phyloP scores from a whole-genome alignment of 176 grass and related monocot genomes.

The Oryza glumipatula region DNA sequence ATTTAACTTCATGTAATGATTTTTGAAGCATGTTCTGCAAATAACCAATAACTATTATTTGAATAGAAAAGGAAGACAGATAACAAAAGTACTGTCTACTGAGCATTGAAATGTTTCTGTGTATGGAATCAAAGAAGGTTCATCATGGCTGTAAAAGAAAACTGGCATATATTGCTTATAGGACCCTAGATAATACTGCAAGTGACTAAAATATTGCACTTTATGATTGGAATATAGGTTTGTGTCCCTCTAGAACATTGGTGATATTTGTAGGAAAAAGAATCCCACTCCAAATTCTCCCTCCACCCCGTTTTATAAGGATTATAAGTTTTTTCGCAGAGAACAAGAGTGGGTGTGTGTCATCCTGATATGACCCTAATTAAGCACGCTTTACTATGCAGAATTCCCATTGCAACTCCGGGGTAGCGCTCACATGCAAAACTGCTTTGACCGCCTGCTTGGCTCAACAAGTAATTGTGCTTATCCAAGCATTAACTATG shows the following conservation, averaged over 20 bases:
- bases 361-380: too few species aligned
- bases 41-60: conserved; percentile 14
- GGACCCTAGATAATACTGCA: background rate
- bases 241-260: background rate
- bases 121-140: background rate
- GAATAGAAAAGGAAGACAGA: background rate
- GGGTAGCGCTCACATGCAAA: too few species aligned
- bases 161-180: background rate
- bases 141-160: background rate
- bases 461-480: too few species aligned
- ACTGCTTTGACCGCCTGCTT: too few species aligned
- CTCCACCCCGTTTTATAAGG: too few species aligned
- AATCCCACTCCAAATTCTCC: background rate
- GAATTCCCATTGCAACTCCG: too few species aligned
- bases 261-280: background rate
- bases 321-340: too few species aligned
- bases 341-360: too few species aligned
- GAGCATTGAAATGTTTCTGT: conserved; percentile 1
- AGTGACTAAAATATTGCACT: background rate
- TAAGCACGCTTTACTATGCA: too few species aligned
- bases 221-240: conserved; percentile 23
- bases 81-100: background rate
- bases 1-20: conserved; percentile 66
- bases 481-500: too few species aligned
- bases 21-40: conserved; percentile 69